Evolutionary conservation across 306 rosid species (phyloP), one percentile per base, ranked within the genome.

Genomic region (Canavalia gladiata): DNA sequence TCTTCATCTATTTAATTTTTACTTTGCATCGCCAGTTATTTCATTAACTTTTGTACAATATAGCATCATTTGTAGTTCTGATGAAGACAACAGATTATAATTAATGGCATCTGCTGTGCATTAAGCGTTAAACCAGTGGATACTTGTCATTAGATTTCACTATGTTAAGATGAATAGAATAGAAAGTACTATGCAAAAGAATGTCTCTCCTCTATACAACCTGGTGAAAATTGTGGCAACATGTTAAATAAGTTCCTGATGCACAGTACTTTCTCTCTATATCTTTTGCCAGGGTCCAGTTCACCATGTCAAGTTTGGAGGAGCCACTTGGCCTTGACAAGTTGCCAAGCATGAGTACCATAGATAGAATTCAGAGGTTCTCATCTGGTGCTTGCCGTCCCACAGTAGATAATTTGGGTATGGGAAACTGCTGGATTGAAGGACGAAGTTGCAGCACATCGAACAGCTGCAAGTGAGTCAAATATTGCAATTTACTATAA

Each of bases 281-380:
- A 66, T 73, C 68, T 75, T 78, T 72, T 82, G 75, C 68, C 68
- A 79, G 87, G 86, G 50, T 83, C 83, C 43, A 50, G 83, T 63
- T 84, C 82, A 86, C 78, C 68, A 94, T 94, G 98, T 94, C 98
- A 28, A 94, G 98, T 81, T 84, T 94, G 94, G 95, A 92, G 90
- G 94, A 94, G 84, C 96, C 98, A 45, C 95, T 94, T 66, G 97
- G 92, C 83, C 84, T 88, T 88, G 95, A 94, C 88, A 94, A 94
- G 83, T 74, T 94, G 88, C 98, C 98, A 46, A 94, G 97, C 88
- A 90, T 90, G 94, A 89, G 70, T 76, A 91, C 98, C 49, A 78
- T 87, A 4, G 94, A 94, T 76, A 86, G 92, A 84, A 71, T 94
- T 74, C 97, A 92, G 76, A 84, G 94, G 84, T 94, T 90, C 86